A percentile compares a stretch with the other conserved stretches of the same genome.
phyloP scores from a whole-genome alignment of 345 rosid species.

The Boechera retrofracta region DNA sequence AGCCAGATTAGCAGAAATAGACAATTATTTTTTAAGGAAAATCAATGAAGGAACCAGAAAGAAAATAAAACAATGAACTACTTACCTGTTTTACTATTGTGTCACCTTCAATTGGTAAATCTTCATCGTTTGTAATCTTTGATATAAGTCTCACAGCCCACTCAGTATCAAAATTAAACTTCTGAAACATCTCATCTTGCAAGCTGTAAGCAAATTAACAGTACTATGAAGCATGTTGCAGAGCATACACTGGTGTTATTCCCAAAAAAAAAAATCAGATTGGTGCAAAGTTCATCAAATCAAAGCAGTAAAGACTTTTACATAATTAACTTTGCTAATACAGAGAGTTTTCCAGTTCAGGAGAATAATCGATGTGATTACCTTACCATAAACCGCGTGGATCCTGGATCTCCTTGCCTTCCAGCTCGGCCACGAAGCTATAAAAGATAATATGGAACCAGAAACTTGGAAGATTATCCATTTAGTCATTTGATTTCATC shows the following conservation, averaged over 20 bases:
- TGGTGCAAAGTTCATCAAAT: conserved; percentile 12
- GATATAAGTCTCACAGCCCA: conserved; percentile 95
- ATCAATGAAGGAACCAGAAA: conserved; percentile 27
- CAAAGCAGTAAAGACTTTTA: conserved; percentile 20
- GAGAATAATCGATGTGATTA: conserved; percentile 44
- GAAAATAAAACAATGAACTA: conserved; percentile 19
- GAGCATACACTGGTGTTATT: conserved; percentile 8
- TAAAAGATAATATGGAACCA: conserved; percentile 21
- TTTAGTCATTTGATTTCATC: conserved; percentile 24
- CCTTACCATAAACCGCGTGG: conserved; percentile 98
- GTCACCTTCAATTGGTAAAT: conserved; percentile 87
- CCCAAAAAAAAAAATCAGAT: conserved; percentile 3
- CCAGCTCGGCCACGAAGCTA: conserved; percentile 99
- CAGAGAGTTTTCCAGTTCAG: conserved; percentile 19
- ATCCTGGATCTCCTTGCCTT: conserved; percentile 98
- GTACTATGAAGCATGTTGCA: conserved; percentile 1
- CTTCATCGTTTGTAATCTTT: conserved; percentile 80
- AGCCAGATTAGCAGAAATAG: conserved; percentile 37
- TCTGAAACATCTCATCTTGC: conserved; percentile 99
- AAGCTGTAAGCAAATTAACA: conserved; percentile 56
- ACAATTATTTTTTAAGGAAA: background rate
- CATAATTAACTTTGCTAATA: conserved; percentile 20
- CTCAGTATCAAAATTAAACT: conserved; percentile 89
- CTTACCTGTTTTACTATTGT: conserved; percentile 86
- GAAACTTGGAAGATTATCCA: conserved; percentile 26